phyloP scores from a whole-genome alignment of 257 asterid genomes.

The Leonotis leonurus region DNA sequence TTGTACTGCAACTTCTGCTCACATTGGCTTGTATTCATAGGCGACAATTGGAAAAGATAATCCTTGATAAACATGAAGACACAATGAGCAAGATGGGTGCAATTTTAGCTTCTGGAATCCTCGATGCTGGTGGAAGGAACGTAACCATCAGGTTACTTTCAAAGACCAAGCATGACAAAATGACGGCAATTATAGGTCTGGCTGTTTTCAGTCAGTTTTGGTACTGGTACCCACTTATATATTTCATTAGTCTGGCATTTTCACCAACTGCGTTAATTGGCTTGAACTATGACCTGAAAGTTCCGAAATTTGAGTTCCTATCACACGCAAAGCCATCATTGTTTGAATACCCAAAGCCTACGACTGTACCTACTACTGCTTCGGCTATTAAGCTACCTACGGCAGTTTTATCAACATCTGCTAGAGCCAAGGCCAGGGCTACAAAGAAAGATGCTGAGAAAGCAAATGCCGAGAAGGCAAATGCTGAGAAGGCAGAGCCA shows the following conservation, averaged over 20 bases:
- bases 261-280: constrained; percentile 96
- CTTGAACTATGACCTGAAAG: constrained; percentile 77
- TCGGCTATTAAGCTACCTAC: constrained; percentile 79
- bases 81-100: constrained; percentile 99
- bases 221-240: constrained; percentile 98
- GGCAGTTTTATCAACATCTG: constrained; percentile 85
- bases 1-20: too few relatives aligned
- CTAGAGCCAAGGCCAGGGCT: constrained; percentile 76
- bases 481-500: constrained; percentile 49
- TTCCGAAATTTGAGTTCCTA: constrained; percentile 82
- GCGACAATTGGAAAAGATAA: constrained; percentile 87
- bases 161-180: constrained; percentile 75
- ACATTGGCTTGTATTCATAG: too few relatives aligned
- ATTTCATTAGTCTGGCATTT: constrained; percentile 82
- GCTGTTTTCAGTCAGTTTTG: constrained; percentile 97
- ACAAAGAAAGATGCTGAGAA: constrained; percentile 82
- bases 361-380: constrained; percentile 55
- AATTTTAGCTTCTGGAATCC: constrained; percentile 87
- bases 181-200: constrained; percentile 88
- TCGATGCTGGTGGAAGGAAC: constrained; percentile 98
- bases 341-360: constrained; percentile 85
- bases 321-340: constrained; percentile 90
- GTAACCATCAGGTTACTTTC: constrained; percentile 83
- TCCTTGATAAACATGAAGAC: constrained; percentile 88
- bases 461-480: constrained; percentile 51